Evolutionary conservation across 805 yeast species (phyloP).

Genomic region (Saccharomycopsis selenospora): DNA sequence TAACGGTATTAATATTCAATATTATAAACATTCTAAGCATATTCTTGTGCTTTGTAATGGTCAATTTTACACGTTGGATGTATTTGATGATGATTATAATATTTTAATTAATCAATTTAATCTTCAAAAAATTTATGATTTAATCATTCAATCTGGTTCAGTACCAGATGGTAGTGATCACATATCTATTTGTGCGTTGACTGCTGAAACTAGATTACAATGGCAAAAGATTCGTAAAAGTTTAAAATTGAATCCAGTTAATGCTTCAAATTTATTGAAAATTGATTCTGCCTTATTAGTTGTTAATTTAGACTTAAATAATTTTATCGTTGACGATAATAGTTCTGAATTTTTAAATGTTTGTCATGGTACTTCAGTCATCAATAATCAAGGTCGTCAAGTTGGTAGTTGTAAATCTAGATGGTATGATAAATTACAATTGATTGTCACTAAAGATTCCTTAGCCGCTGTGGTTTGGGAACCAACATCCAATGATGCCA

Average conservation of each 20-base stretch:
- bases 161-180: conserved; percentile 5
- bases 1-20: conserved; percentile 66
- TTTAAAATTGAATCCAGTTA: conserved; percentile 35
- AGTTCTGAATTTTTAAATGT: conserved; percentile 31
- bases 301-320: conserved; percentile 70
- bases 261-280: conserved; percentile 49
- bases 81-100: conserved; percentile 60
- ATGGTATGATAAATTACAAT: conserved; percentile 89
- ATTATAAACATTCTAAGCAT: conserved; percentile 59
- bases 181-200: conserved; percentile 72
- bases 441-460: conserved; percentile 76
- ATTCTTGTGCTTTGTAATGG: conserved; percentile 71
- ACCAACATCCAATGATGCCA: conserved; percentile 88
- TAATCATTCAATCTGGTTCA: conserved; percentile 52
- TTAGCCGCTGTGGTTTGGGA: conserved; percentile 90
- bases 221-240: conserved; percentile 71
- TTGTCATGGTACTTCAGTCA: conserved; percentile 70
- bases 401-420: conserved; percentile 89
- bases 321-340: conserved; percentile 31
- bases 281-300: conserved; percentile 78
- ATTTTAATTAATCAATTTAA: conserved; percentile 60
- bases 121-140: conserved; percentile 54
- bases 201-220: conserved; percentile 76
- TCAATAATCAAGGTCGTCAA: conserved; percentile 72
- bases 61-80: conserved; percentile 84